Base-by-base conservation (phyloP, 768 basidiomycete genomes). In the Inosperma sp. region DNA sequence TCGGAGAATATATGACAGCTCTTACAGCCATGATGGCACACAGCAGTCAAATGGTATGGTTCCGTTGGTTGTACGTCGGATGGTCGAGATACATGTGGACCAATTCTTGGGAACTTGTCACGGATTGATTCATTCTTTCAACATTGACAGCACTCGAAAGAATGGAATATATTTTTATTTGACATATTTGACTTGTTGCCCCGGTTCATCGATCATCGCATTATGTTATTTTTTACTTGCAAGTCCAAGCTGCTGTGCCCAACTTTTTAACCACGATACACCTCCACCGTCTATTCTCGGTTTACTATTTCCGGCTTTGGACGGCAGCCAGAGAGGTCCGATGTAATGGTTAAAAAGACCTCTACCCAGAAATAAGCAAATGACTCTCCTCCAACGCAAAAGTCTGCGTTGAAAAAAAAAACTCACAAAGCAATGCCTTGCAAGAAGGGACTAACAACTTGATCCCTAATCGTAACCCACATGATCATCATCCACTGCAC, bases 31-130 rank as follows among this genome's bases (percentile, higher is more conserved):
- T 93, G 83, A 66, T 68, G 53, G 68, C 75, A 51, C 93, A 96
- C 58, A 54, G 68, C 48, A 83, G 82, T 52, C 93, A 96, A 71
- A 68, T 91, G 52, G 80, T 82, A 35, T 94, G 93, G 93, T 95
- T 92, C 71, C 79, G 93, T 34, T 91, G 86, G 80, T 68, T 93
- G 49, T 88, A 93, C 62, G 73, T 94, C 31, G 56, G 68, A 17
- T 88, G 85, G 62, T 93, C 89, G 14, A 76, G 86, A 50, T 92
- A 93, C 62, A 87, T 95, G 89, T 95, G 93, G 93, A 80, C 88
- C 22, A 93, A 93, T 55, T 84, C 88, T 56, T 90, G 89, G 80
- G 72, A 74, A 86, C 17, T 40, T 49, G 46, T 30, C 43, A 21
- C 31, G 31, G 45, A 29, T 37, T 25, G 47, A 12, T 48, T 29